Base-by-base conservation (phyloP, 2,329 filamentous ascomycete genomes). In the Hypoxylon sp. region DNA sequence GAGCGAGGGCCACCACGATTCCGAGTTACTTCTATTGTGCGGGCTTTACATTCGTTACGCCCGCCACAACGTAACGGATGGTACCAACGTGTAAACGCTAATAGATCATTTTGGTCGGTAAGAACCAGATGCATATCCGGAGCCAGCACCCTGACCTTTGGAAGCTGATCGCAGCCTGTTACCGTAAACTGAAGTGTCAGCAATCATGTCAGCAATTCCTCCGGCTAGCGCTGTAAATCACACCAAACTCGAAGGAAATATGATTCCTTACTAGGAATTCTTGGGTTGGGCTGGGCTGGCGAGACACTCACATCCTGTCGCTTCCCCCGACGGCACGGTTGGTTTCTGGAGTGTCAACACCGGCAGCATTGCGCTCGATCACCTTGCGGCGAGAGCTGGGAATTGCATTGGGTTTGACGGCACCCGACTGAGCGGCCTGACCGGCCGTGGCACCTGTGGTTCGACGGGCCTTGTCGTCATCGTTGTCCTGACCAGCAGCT, bases 221-320 rank as follows among this genome's bases (percentile, higher is more conserved):
- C 88, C 84, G 89, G 87, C 87, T 86, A 92, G 90, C 89, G 87
- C 89, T 88, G 85, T 86, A 81, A 85, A 85, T 85, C 88, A 90
- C 88, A 92, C 88, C 87, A 91, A 90, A 92, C 90, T 90, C 89
- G 90, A 89, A 91, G 89, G 90, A 90, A 87, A 90, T 86, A 87
- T 78, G 87, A 89, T 91, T 91, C 90, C 92, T 95, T 94, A 93
- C 91, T 90, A 92, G 88, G 89, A 91, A 90, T 88, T 84, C 84
- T 84, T 85, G 83, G 69, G 65, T 64, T 81, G 78, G 80, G 79
- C 84, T 82, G 74, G 77, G 84, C 82, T 86, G 74, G 75, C 75
- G 74, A 88, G 85, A 86, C 84, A 96, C 94, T 97, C 92, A 97
- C 94, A 97, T 97, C 92, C 93, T 91, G 85, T 93, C 91, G 86